phyloP scores from a whole-genome alignment of 495 filamentous ascomycete genomes.

The Amniculicola lignicola region DNA sequence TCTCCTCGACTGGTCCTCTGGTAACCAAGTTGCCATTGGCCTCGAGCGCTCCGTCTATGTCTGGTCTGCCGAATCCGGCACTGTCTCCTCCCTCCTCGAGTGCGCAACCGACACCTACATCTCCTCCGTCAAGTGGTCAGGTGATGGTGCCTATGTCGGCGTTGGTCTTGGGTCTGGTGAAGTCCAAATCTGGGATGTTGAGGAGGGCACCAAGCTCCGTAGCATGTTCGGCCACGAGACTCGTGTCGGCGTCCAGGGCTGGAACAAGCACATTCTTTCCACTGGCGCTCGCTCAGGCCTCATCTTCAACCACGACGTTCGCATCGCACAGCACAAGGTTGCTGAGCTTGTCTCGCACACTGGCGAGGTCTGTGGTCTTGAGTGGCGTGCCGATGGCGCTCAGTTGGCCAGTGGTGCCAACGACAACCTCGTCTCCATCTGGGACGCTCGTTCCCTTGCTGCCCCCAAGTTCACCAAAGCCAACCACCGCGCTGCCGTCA shows the following conservation, averaged over 20 bases:
- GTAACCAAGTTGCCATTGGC: constrained; percentile 96
- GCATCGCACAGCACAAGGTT: constrained; percentile 94
- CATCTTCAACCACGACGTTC: constrained; percentile 99
- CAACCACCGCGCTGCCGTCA: constrained; percentile 97
- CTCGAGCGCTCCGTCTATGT: constrained; percentile 96
- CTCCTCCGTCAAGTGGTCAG: constrained; percentile 97
- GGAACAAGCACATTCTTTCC: constrained; percentile 95
- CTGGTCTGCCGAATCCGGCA: constrained; percentile 95
- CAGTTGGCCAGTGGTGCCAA: constrained; percentile 97
- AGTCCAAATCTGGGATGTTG: constrained; percentile 98
- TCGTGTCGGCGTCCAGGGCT: constrained; percentile 95
- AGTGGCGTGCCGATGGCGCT: constrained; percentile 93
- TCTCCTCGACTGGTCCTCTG: constrained; percentile 93
- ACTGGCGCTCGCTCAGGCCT: constrained; percentile 90
- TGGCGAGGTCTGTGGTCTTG: constrained; percentile 94
- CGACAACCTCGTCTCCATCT: constrained; percentile 97
- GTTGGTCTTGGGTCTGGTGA: constrained; percentile 94
- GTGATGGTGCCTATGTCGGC: constrained; percentile 92
- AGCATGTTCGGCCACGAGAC: constrained; percentile 98
- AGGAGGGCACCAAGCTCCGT: constrained; percentile 89
- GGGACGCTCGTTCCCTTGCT: constrained; percentile 88
- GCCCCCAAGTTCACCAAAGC: constrained; percentile 99
- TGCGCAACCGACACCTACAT: constrained; percentile 87
- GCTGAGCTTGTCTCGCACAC: constrained; percentile 95
- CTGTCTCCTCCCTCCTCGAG: constrained; percentile 83